A percentile compares a stretch with the other conserved stretches of the same genome.
phyloP scores from a whole-genome alignment of 2,329 filamentous ascomycete genomes.

The Coniochaeta sp. region DNA sequence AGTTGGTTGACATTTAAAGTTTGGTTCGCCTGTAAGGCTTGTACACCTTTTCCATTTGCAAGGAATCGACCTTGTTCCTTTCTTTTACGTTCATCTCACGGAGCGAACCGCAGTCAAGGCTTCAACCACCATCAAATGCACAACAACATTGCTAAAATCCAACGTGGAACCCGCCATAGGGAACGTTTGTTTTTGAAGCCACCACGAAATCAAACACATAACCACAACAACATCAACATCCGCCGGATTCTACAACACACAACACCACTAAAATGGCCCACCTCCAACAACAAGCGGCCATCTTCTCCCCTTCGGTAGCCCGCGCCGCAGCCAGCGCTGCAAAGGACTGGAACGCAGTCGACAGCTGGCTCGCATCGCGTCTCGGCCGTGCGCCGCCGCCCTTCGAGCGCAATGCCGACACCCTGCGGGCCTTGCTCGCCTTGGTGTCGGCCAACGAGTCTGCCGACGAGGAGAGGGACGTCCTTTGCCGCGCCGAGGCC shows the following conservation, averaged over 20 bases:
- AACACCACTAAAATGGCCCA: constrained; percentile 24
- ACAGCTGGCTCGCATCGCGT: constrained; percentile 71
- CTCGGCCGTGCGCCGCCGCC: constrained; percentile 57
- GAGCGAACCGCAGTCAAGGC: too few relatives aligned
- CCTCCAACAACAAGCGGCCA: constrained; percentile 36
- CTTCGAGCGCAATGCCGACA: constrained; percentile 85
- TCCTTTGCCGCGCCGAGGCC: constrained; percentile 52
- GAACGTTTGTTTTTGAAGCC: background rate
- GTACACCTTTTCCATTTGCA: too few relatives aligned
- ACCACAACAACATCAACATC: too few relatives aligned
- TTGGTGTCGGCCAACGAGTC: constrained; percentile 70
- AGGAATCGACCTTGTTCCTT: background rate
- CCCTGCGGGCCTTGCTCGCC: constrained; percentile 65
- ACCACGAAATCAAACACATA: too few relatives aligned
- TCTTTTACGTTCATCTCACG: too few relatives aligned
- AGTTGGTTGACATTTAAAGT: too few relatives aligned
- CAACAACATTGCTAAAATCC: background rate
- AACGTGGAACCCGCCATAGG: too few relatives aligned
- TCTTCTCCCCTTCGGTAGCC: constrained; percentile 61
- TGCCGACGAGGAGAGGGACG: constrained; percentile 61
- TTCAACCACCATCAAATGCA: too few relatives aligned
- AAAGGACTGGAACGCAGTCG: constrained; percentile 86
- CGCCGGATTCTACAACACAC: background rate
- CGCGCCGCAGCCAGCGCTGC: constrained; percentile 74
- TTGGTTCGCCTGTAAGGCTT: background rate